Percentiles rank a stretch among this genome's conserved stretches.
Evolutionary conservation across 805 yeast species (phyloP).

Genomic region (Starmerella powellii): DNA sequence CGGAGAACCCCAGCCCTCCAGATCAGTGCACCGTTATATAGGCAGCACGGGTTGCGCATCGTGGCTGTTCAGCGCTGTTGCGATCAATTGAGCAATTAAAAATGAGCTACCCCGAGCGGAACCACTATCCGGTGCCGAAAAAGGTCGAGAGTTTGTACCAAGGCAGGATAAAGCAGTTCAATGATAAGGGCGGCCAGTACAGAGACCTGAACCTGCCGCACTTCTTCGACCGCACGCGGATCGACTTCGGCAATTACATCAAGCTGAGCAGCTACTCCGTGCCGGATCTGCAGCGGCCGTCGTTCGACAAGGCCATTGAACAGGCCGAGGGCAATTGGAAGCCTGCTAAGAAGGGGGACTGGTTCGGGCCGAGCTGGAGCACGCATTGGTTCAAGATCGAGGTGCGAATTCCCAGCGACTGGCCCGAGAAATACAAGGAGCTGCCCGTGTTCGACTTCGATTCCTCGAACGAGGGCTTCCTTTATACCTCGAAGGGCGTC

Average conservation of each 20-base stretch:
- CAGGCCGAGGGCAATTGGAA: slow-evolving; percentile 35
- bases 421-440: slow-evolving; percentile 41
- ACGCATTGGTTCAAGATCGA: slow-evolving; percentile 82
- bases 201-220: slow-evolving; percentile 61
- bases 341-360: slow-evolving; percentile 44
- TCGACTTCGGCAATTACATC: slow-evolving; percentile 40
- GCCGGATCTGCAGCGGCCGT: slow-evolving; percentile 55
- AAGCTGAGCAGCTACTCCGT: slow-evolving; percentile 59
- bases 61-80: too few relatives aligned
- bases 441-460: slow-evolving; percentile 70
- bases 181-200: slow-evolving; percentile 63
- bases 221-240: slow-evolving; percentile 55
- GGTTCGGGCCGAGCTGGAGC: slow-evolving; percentile 93
- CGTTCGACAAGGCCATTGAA: slow-evolving; percentile 46
- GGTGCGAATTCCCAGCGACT: slow-evolving; percentile 49
- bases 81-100: background rate
- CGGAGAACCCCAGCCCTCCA: background rate
- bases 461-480: slow-evolving; percentile 71
- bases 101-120: slow-evolving; percentile 32
- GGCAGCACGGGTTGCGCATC: background rate
- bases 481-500: slow-evolving; percentile 52
- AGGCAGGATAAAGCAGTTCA: slow-evolving; percentile 63
- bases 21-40: too few relatives aligned
- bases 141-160: slow-evolving; percentile 66
- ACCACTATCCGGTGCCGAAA: slow-evolving; percentile 52